Evolutionary conservation across 2,329 filamentous ascomycete genomes (phyloP).

Genomic region (Diaporthe amygdali): DNA sequence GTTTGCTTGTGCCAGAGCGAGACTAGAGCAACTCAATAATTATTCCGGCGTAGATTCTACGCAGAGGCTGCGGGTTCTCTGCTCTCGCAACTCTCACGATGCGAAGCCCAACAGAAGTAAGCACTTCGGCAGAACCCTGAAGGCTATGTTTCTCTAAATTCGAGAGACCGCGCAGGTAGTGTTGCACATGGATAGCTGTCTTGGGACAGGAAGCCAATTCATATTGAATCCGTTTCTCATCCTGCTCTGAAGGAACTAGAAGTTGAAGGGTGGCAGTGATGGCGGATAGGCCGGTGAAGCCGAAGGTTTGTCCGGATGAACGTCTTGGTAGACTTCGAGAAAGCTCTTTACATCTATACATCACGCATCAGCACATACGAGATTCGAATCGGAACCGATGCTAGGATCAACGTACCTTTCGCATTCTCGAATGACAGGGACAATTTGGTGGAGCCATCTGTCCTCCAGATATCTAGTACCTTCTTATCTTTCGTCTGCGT

Average conservation of each 20-base stretch:
- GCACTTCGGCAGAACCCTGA: background rate
- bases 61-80: background rate
- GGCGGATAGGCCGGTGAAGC: constrained; percentile 1
- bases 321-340: background rate
- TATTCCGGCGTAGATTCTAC: background rate
- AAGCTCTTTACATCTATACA: background rate
- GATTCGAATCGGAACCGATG: too few relatives aligned
- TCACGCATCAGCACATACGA: background rate
- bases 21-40: background rate
- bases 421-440: background rate
- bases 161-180: background rate
- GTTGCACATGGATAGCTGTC: background rate
- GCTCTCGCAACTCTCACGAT: background rate
- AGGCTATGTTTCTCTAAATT: background rate
- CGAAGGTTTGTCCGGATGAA: background rate
- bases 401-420: background rate
- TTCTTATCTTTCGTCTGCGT: background rate
- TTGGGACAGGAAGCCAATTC: background rate
- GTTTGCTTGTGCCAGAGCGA: background rate
- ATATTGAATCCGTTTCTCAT: background rate
- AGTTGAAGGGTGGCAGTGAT: constrained; percentile 1
- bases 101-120: background rate
- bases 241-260: background rate
- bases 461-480: constrained; percentile 2
- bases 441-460: background rate